Percentiles rank a stretch among this genome's conserved stretches.
phyloP scores from a whole-genome alignment of 2,329 filamentous ascomycete genomes.

The Sporothrix euskadiensis region DNA sequence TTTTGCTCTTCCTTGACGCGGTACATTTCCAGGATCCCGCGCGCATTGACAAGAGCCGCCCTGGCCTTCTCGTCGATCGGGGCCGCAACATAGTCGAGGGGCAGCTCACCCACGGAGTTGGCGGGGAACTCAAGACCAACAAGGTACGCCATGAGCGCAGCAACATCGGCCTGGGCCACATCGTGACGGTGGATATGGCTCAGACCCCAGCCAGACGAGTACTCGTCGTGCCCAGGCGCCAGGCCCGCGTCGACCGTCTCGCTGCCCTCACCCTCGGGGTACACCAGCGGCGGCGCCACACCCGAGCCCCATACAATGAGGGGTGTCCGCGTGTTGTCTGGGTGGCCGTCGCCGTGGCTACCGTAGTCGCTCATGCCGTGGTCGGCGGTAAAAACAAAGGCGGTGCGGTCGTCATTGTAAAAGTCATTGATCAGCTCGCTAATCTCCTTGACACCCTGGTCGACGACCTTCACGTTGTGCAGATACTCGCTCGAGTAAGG shows the following conservation, averaged over 20 bases:
- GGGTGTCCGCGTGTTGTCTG: constrained; percentile 93
- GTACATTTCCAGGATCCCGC: constrained; percentile 92
- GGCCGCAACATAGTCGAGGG: constrained; percentile 76
- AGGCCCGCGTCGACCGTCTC: constrained; percentile 37
- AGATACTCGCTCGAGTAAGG: constrained; percentile 96
- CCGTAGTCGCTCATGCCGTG: constrained; percentile 99
- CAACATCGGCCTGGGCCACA: constrained; percentile 90
- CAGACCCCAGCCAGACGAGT: constrained; percentile 86
- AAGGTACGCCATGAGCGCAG: constrained; percentile 92
- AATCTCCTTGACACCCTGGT: constrained; percentile 83
- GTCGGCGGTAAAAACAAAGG: constrained; percentile 95
- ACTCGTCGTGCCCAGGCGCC: constrained; percentile 84
- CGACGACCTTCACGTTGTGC: constrained; percentile 90
- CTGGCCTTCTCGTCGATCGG: constrained; percentile 74
- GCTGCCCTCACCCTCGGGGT: constrained; percentile 41
- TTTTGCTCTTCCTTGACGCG: constrained; percentile 89
- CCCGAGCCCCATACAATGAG: constrained; percentile 93
- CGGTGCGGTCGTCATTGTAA: constrained; percentile 80
- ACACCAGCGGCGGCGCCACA: constrained; percentile 70
- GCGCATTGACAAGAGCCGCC: constrained; percentile 80
- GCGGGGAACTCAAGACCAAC: constrained; percentile 86
- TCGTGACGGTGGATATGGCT: constrained; percentile 82
- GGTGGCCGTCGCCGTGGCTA: constrained; percentile 97
- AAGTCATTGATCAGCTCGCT: constrained; percentile 80
- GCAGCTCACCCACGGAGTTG: constrained; percentile 93